These are phyloP conservation scores for Waltiozyma solani DNA, from an alignment of 1,139 yeast genomes.

Conservation along the genomic window DNA sequence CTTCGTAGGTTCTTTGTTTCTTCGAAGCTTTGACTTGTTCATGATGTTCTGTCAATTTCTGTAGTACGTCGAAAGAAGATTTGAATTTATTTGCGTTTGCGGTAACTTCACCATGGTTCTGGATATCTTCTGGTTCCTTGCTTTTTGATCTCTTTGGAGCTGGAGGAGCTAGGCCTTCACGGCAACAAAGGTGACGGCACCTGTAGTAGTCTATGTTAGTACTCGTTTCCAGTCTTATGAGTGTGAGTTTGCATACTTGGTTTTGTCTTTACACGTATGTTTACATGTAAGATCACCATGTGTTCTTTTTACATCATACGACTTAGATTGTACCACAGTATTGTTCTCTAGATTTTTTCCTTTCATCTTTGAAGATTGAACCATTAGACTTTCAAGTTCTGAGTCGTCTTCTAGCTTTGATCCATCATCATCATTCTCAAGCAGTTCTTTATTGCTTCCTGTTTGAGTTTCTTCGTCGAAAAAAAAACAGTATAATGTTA, in stretches of 20 bases:
- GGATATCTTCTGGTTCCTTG: not conserved
- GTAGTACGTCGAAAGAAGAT: no score
- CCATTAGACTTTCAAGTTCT: no score
- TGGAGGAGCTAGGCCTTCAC: conserved; percentile 29
- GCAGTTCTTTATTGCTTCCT: not conserved
- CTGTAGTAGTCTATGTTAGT: conserved; percentile 7
- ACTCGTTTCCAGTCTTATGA: not conserved
- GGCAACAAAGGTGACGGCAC: conserved; percentile 36
- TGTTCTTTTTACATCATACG: not conserved
- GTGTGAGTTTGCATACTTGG: conserved; percentile 6
- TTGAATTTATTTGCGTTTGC: no score
- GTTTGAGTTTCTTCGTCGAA: not conserved
- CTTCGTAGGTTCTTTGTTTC: no score
- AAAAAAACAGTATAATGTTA: not conserved
- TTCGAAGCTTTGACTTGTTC: no score
- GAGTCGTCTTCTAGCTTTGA: conserved; percentile 4
- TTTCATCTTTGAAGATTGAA: no score
- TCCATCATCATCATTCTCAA: not conserved
- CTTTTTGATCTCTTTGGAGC: conserved; percentile 3
- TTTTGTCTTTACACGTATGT: conserved; percentile 30
- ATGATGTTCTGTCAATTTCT: no score
- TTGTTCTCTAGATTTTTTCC: no score
- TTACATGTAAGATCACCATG: conserved; percentile 22
- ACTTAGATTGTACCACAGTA: no score
- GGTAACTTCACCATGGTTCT: no score